Base-by-base conservation (phyloP, 305 asterid genomes). In the Fraxinus baroniana region DNA sequence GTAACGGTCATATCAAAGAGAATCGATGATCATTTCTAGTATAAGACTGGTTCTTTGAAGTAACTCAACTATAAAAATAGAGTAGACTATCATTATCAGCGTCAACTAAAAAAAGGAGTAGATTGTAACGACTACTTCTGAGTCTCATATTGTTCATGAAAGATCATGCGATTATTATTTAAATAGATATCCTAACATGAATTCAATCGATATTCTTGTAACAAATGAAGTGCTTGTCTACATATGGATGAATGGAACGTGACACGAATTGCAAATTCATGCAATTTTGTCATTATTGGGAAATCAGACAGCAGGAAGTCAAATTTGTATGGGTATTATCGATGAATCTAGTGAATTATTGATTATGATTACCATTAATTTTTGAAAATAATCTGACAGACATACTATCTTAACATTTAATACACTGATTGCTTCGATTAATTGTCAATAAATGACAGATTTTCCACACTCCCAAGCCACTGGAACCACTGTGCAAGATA, bases 401-500 rank as follows among this genome's bases (percentile, higher is more conserved):
- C 95, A 92, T 92, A 83, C 94, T 78, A 82, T 60, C 72, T 78
- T 90, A 81, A 86, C 92, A 84, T 86, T 92, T 89, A 88, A 84
- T 68, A 75, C 70, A 78, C 24, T 12, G 79, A 81, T 80, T 76
- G 35, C 88, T 80, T 92, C 82, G 82, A 74, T 84, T 81, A 79
- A 44, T 78, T 81, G 60, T 66, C 77, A 57, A 57, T 18, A 57
- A 18, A 18, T 57, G 68, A 57, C 68, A 57, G 28, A 57, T 57
- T 57, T 55, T 79, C 33, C 90, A 70, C 76, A 79, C 87, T 84
- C 84, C 92, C 55, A 90, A 55, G 80, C 26, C 80, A 60, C 82
- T 80, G 85, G 77, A 77, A 80, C 33, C 52, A 78, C 87, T 62
- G 87, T 74, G 39, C 66, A 37, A 76, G 39, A 30, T 20, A 68